phyloP scores from a whole-genome alignment of 179 eudicot species.

The Gypsophila paniculata region DNA sequence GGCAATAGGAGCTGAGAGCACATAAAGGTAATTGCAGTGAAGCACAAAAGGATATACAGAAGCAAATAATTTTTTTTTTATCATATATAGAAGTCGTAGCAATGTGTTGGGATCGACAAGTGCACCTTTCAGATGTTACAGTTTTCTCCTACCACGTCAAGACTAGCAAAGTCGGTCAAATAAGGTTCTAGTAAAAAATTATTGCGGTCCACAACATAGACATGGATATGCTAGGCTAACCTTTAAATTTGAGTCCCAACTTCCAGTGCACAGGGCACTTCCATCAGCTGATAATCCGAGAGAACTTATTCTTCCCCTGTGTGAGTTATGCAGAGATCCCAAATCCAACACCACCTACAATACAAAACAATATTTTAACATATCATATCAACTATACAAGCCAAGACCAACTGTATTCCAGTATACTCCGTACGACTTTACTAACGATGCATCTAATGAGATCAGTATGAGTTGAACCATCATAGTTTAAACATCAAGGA shows the following conservation, averaged over 20 bases:
- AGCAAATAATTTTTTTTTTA: not conserved
- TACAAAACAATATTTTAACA: not conserved
- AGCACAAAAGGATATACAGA: not conserved
- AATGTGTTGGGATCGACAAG: not conserved
- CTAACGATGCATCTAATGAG: not conserved
- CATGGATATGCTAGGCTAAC: slow-evolving; percentile 34
- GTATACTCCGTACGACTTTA: not conserved
- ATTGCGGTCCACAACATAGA: not conserved
- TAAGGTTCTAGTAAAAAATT: not conserved
- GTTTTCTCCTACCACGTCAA: slow-evolving; percentile 4
- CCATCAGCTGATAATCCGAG: slow-evolving; percentile 97
- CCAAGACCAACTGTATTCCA: not conserved
- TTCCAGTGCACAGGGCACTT: slow-evolving; percentile 95
- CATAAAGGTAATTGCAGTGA: not conserved
- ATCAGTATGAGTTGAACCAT: not conserved
- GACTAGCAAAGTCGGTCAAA: not conserved
- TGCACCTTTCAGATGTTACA: not conserved
- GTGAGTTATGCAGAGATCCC: slow-evolving; percentile 83
- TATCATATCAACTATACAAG: not conserved
- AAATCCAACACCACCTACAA: slow-evolving; percentile 67
- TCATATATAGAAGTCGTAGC: not conserved
- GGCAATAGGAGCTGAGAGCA: not conserved
- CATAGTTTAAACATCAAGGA: not conserved
- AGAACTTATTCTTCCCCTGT: slow-evolving; percentile 64
- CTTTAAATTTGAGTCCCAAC: slow-evolving; percentile 88